These are phyloP conservation scores for Penstemon barbatus DNA, from an alignment of 257 asterid genomes.

Conservation along the genomic window DNA sequence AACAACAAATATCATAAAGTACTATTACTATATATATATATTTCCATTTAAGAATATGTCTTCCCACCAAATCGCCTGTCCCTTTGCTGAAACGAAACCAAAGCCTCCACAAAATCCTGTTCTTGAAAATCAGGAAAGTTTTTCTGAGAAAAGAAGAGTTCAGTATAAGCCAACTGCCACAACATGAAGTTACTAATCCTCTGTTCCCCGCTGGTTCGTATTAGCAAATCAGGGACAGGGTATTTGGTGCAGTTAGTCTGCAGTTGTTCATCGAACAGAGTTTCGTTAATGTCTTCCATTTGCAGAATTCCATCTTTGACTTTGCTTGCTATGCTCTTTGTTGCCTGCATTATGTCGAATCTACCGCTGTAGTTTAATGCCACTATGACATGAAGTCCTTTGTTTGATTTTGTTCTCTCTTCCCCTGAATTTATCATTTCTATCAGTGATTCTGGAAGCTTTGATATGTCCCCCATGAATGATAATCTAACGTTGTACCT, in stretches of 20 bases:
- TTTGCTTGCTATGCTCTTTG: constrained; percentile 26
- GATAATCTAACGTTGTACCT: constrained; percentile 16
- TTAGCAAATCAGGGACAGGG: constrained; percentile 31
- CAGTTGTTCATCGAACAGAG: constrained; percentile 14
- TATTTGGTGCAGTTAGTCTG: constrained; percentile 18
- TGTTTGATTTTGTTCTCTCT: constrained; percentile 8
- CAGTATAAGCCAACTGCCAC: constrained; percentile 18
- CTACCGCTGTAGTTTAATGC: constrained; percentile 34
- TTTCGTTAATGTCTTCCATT: constrained; percentile 6
- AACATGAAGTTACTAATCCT: constrained; percentile 19
- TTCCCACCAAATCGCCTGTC: constrained; percentile 16
- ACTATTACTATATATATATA: no score
- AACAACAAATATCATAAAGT: no score
- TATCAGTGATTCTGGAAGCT: background rate
- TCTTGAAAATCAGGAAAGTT: constrained; percentile 5
- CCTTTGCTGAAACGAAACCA: constrained; percentile 12
- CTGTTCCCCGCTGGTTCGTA: constrained; percentile 19
- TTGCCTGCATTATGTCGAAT: constrained; percentile 29
- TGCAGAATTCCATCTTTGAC: constrained; percentile 9
- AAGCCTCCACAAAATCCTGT: background rate
- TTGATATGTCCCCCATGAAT: constrained; percentile 23
- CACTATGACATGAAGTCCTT: constrained; percentile 21
- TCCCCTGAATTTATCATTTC: background rate
- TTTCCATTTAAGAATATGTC: background rate
- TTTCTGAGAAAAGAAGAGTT: constrained; percentile 10